Evolutionary conservation across 2,329 filamentous ascomycete genomes (phyloP).

Genomic region (Cordyceps javanica): DNA sequence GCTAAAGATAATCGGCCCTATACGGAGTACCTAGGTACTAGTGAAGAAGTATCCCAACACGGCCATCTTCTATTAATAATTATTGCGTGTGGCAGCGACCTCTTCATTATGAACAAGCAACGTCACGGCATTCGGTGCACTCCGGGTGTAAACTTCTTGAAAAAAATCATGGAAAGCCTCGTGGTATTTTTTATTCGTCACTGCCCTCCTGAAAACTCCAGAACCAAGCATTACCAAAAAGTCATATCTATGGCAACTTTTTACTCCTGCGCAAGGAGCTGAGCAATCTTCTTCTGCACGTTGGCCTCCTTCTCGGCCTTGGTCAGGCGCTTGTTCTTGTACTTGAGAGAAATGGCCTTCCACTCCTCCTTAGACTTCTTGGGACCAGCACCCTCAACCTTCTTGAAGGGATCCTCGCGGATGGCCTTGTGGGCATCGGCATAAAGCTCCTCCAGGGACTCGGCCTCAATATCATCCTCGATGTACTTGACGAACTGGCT

Average conservation of each 20-base stretch:
- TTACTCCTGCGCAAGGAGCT: conserved; percentile 55
- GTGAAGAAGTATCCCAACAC: too few relatives aligned
- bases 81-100: too few relatives aligned
- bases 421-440: conserved; percentile 91
- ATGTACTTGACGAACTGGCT: conserved; percentile 97
- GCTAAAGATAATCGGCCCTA: too few relatives aligned
- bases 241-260: conserved; percentile 21
- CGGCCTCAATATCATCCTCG: conserved; percentile 92
- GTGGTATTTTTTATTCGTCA: conserved; percentile 29
- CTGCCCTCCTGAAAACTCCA: conserved; percentile 32
- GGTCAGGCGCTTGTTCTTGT: conserved; percentile 68
- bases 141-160: not conserved
- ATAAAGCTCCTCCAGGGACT: conserved; percentile 96
- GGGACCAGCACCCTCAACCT: conserved; percentile 64
- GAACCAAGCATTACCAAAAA: conserved; percentile 26
- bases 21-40: too few relatives aligned
- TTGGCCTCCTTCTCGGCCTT: conserved; percentile 77
- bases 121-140: not conserved
- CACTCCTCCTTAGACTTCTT: conserved; percentile 98
- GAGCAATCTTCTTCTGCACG: conserved; percentile 86
- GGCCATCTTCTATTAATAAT: too few relatives aligned
- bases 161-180: conserved; percentile 12
- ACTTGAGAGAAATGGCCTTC: conserved; percentile 94
- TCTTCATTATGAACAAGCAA: too few relatives aligned
- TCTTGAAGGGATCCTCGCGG: conserved; percentile 97